phyloP scores from a whole-genome alignment of 1,139 yeast genomes.

The Diutina sp. region DNA sequence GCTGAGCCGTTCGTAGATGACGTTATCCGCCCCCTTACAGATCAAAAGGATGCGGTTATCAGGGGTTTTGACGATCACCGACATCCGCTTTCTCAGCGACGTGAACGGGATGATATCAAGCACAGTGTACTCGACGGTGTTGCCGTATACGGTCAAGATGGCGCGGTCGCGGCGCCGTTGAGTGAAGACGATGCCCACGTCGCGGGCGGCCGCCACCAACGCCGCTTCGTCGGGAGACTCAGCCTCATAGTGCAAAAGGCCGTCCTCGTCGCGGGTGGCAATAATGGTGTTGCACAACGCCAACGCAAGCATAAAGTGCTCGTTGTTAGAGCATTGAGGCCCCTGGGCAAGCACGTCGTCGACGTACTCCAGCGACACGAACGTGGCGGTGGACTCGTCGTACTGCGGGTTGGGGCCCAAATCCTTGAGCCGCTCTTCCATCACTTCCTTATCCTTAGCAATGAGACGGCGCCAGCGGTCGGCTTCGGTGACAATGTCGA shows the following conservation, averaged over 20 bases:
- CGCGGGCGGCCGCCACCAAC: conserved; percentile 85
- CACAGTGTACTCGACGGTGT: conserved; percentile 55
- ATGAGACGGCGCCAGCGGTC: conserved; percentile 36
- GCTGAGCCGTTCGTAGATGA: conserved; percentile 47
- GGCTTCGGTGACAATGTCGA: conserved; percentile 59
- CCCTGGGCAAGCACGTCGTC: conserved; percentile 22
- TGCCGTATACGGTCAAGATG: conserved; percentile 63
- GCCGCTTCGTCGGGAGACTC: conserved; percentile 99
- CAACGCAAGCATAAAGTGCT: conserved; percentile 38
- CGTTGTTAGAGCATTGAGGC: conserved; percentile 24
- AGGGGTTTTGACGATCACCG: conserved; percentile 55
- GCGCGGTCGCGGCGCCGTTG: conserved; percentile 66
- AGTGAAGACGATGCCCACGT: conserved; percentile 73
- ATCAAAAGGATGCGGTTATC: conserved; percentile 43
- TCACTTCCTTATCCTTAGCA: conserved; percentile 41
- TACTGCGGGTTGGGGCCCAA: conserved; percentile 11
- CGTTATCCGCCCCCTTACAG: conserved; percentile 43
- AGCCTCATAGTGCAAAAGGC: conserved; percentile 45
- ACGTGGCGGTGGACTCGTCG: conserved; percentile 25
- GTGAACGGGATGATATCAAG: conserved; percentile 75
- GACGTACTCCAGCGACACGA: conserved; percentile 34
- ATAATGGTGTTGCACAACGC: conserved; percentile 52
- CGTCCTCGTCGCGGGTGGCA: conserved; percentile 42
- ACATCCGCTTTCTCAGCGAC: conserved; percentile 78
- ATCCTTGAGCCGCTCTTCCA: conserved; percentile 18